Evolutionary conservation across 352 stramenopile genomes (phyloP).

Genomic region (Pythium sukuiense): DNA sequence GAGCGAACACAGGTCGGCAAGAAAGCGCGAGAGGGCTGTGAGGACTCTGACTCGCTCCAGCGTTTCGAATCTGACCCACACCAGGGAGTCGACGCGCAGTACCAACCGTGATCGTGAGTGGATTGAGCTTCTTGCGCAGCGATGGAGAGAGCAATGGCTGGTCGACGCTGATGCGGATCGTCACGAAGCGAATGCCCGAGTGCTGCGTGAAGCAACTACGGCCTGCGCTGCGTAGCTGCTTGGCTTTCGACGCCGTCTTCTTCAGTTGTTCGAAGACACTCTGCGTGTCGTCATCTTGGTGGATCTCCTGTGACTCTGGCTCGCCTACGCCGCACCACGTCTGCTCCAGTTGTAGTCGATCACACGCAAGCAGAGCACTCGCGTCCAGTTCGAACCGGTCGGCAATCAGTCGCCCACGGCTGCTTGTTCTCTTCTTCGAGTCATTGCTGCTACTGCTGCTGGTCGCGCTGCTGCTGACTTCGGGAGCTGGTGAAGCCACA

Average conservation of each 20-base stretch:
- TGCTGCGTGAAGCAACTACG: conserved; percentile 34
- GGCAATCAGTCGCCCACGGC: conserved; percentile 34
- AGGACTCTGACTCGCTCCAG: conserved; percentile 25
- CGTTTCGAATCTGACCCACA: conserved; percentile 22
- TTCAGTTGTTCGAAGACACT: conserved; percentile 14
- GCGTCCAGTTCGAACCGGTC: conserved; percentile 61
- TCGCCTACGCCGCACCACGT: conserved; percentile 31
- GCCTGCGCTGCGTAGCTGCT: neutral
- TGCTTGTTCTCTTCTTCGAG: conserved; percentile 24
- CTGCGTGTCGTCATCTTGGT: conserved; percentile 1
- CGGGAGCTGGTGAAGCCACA: neutral
- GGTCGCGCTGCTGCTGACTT: conserved; percentile 1
- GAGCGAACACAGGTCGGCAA: conserved; percentile 61
- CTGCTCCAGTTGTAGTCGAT: conserved; percentile 44
- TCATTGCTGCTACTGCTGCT: neutral
- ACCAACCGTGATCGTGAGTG: conserved; percentile 58
- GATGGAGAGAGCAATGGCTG: conserved; percentile 41
- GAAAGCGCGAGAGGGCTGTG: conserved; percentile 41
- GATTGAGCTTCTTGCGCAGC: conserved; percentile 56
- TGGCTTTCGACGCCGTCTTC: neutral
- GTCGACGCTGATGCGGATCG: conserved; percentile 52
- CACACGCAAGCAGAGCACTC: conserved; percentile 46
- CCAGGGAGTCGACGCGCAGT: conserved; percentile 52
- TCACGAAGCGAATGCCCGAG: conserved; percentile 45
- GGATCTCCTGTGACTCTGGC: neutral